Evolutionary conservation across 108 stramenopile genomes (phyloP).

Genomic region (Phaeodactylum tricornutum): DNA sequence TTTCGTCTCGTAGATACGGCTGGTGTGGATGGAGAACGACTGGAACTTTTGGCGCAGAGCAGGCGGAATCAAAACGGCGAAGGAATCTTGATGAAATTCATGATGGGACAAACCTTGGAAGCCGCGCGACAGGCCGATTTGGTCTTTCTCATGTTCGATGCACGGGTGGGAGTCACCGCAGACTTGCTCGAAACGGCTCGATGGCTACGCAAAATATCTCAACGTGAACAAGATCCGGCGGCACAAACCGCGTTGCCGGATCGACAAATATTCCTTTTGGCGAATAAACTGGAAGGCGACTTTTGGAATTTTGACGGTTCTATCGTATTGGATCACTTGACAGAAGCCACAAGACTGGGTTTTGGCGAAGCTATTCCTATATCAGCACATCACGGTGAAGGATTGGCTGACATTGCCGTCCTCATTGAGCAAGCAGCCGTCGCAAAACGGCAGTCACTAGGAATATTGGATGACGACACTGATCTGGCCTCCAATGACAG

Average conservation of each 20-base stretch:
- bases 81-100: slow-evolving; percentile 12
- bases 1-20: slow-evolving; percentile 85
- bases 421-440: slow-evolving; percentile 42
- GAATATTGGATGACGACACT: slow-evolving; percentile 10
- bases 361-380: slow-evolving; percentile 78
- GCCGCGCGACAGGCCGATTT: slow-evolving; percentile 61
- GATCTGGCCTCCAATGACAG: not conserved
- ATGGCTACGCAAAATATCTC: slow-evolving; percentile 65
- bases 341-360: slow-evolving; percentile 57
- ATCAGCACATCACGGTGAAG: slow-evolving; percentile 80
- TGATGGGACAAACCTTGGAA: slow-evolving; percentile 77
- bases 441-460: slow-evolving; percentile 32
- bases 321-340: slow-evolving; percentile 46
- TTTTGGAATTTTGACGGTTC: slow-evolving; percentile 49
- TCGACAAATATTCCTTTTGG: slow-evolving; percentile 48
- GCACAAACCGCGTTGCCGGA: not conserved
- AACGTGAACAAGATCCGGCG: not conserved
- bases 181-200: slow-evolving; percentile 57
- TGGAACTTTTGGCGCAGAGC: slow-evolving; percentile 20
- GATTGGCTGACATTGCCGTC: slow-evolving; percentile 70
- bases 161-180: slow-evolving; percentile 49
- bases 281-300: slow-evolving; percentile 84
- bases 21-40: slow-evolving; percentile 83
- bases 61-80: not conserved
- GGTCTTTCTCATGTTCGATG: slow-evolving; percentile 77